Percentiles rank a stretch among this genome's conserved stretches.
These are phyloP conservation scores for Mucor saturninus DNA, from an alignment of 371 early-diverging fungal genomes.

Conservation along the genomic window DNA sequence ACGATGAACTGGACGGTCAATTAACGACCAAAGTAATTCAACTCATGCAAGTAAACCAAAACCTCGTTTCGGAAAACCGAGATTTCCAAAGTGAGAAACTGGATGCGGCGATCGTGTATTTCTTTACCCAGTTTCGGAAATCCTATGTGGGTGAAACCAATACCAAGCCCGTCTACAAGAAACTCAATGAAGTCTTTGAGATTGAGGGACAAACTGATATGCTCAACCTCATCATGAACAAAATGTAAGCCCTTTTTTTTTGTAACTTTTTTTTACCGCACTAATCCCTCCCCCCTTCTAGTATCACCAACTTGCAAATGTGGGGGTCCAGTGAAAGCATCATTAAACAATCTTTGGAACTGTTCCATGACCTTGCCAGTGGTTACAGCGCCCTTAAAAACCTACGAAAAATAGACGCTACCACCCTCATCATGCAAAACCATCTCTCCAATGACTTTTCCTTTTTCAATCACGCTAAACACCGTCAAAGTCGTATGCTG, in stretches of 20 bases:
- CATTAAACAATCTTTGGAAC: constrained; percentile 50
- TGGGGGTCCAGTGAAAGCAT: constrained; percentile 40
- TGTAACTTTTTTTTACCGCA: too few relatives aligned
- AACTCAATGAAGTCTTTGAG: constrained; percentile 57
- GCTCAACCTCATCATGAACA: constrained; percentile 72
- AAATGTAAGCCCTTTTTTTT: constrained; percentile 54
- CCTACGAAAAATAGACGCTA: constrained; percentile 75
- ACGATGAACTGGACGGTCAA: constrained; percentile 63
- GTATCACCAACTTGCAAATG: constrained; percentile 35
- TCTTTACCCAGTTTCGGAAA: constrained; percentile 72
- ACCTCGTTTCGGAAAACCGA: constrained; percentile 27
- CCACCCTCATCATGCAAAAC: constrained; percentile 69
- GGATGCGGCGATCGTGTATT: constrained; percentile 72
- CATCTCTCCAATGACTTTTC: constrained; percentile 75
- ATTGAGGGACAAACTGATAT: constrained; percentile 60
- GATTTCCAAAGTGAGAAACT: constrained; percentile 50
- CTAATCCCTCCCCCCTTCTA: background rate
- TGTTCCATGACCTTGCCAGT: constrained; percentile 77
- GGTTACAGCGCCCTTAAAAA: constrained; percentile 78
- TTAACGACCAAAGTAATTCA: constrained; percentile 58
- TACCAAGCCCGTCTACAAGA: constrained; percentile 59
- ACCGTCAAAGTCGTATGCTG: constrained; percentile 62
- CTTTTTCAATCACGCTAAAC: constrained; percentile 60
- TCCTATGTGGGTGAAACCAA: constrained; percentile 65
- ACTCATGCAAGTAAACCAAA: constrained; percentile 54